These are phyloP conservation scores for Globisporangium yorkense DNA, from an alignment of 352 stramenopile species.

Conservation along the genomic window DNA sequence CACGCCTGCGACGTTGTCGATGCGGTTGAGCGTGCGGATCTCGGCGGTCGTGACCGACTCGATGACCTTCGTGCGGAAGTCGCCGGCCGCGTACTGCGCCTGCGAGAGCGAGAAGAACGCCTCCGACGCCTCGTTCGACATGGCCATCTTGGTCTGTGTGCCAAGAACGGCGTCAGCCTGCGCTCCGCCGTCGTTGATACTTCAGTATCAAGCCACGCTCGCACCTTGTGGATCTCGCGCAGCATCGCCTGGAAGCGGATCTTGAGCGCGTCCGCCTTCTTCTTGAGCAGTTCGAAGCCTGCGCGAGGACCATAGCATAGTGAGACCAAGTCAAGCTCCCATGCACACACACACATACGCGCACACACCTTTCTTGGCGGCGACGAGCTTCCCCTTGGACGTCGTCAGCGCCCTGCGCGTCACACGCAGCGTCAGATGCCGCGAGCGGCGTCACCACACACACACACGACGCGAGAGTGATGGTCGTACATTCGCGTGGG, in stretches of 20 bases:
- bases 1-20: slow-evolving; percentile 99
- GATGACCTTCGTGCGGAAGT: slow-evolving; percentile 96
- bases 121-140: slow-evolving; percentile 85
- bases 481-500: slow-evolving; percentile 76
- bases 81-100: slow-evolving; percentile 97
- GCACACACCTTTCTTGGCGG: slow-evolving; percentile 75
- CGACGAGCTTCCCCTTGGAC: slow-evolving; percentile 79
- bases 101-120: slow-evolving; percentile 98
- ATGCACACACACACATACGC: background rate
- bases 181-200: slow-evolving; percentile 7
- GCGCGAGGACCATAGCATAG: background rate
- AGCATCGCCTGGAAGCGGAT: slow-evolving; percentile 90
- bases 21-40: slow-evolving; percentile 94
- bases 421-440: background rate
- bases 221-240: slow-evolving; percentile 81
- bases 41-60: slow-evolving; percentile 94
- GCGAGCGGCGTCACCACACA: background rate
- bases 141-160: slow-evolving; percentile 78
- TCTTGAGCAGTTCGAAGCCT: slow-evolving; percentile 90
- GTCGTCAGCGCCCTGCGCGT: slow-evolving; percentile 72
- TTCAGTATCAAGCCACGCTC: background rate
- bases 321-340: background rate
- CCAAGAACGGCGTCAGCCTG: too few relatives aligned
- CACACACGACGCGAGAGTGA: background rate
- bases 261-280: slow-evolving; percentile 99